Conservation (phyloP, 2,329 filamentous ascomycete species). For the Ceratocystis albifundus region DNA sequence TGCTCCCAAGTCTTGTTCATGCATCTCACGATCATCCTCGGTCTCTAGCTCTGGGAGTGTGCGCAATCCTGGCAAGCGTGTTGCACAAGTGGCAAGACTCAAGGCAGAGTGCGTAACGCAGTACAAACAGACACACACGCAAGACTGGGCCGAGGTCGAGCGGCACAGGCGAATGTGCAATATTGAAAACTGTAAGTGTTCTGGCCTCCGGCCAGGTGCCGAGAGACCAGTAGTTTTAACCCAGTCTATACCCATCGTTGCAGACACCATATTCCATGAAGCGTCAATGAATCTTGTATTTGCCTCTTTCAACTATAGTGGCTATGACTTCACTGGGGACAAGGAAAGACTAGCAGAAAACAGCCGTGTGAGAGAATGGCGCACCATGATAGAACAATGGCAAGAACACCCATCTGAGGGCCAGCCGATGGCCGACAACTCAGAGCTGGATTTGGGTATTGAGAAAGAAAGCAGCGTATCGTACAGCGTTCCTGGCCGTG, state of each 20-base stretch:
- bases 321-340: constrained; percentile 57
- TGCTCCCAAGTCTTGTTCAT: constrained; percentile 12
- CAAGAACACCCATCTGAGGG: constrained; percentile 39
- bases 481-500: constrained; percentile 11
- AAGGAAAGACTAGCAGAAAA: constrained; percentile 68
- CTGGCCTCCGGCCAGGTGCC: neutral
- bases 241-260: neutral
- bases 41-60: constrained; percentile 1
- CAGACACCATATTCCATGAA: constrained; percentile 65
- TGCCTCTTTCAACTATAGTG: constrained; percentile 68
- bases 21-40: constrained; percentile 9
- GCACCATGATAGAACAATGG: constrained; percentile 66
- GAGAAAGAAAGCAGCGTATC: neutral
- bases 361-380: constrained; percentile 64
- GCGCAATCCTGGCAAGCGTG: constrained; percentile 31
- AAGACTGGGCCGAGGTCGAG: constrained; percentile 66
- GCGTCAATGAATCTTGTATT: constrained; percentile 53
- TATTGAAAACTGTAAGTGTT: constrained; percentile 54
- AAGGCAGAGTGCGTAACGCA: constrained; percentile 53
- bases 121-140: constrained; percentile 63
- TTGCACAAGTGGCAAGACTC: constrained; percentile 63
- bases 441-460: neutral
- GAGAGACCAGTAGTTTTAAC: neutral
- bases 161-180: constrained; percentile 65
- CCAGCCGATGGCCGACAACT: neutral